A percentile compares a stretch with the other conserved stretches of the same genome.
phyloP scores from a whole-genome alignment of 495 filamentous ascomycete species.

The Cercophora sp. region DNA sequence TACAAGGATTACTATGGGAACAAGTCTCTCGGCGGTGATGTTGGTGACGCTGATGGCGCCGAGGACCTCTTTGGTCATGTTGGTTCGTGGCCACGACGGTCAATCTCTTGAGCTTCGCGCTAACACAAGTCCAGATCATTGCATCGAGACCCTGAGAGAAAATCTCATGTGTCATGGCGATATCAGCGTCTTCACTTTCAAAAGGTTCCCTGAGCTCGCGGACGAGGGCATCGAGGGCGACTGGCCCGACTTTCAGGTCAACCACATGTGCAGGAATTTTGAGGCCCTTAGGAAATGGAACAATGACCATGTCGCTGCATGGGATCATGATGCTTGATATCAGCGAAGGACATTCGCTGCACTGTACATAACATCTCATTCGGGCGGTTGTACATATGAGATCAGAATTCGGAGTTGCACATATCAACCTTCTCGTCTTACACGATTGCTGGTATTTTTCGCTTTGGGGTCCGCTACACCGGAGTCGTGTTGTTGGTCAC shows the following conservation, averaged over 20 bases:
- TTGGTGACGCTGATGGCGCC: slow-evolving; percentile 20
- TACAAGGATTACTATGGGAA: slow-evolving; percentile 47
- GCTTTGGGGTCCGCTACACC: too few species aligned
- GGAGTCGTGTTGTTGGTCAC: too few species aligned
- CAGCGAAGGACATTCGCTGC: too few species aligned
- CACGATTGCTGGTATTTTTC: too few species aligned
- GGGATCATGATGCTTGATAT: slow-evolving; percentile 24
- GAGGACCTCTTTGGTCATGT: slow-evolving; percentile 31
- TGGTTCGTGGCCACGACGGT: slow-evolving; percentile 3
- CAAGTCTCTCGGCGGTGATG: slow-evolving; percentile 36
- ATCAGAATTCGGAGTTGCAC: too few species aligned
- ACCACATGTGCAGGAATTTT: slow-evolving; percentile 49
- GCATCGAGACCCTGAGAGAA: slow-evolving; percentile 47
- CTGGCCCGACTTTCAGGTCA: slow-evolving; percentile 47
- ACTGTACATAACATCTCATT: too few species aligned
- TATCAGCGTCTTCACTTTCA: slow-evolving; percentile 50
- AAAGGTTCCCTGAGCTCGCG: slow-evolving; percentile 27
- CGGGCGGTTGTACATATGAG: too few species aligned
- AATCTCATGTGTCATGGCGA: slow-evolving; percentile 51
- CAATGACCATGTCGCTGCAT: slow-evolving; percentile 45
- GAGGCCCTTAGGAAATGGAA: slow-evolving; percentile 47
- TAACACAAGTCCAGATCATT: slow-evolving; percentile 34
- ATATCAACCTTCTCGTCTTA: too few species aligned
- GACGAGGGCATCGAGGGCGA: slow-evolving; percentile 36
- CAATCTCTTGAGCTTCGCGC: not conserved